A percentile compares a stretch with the other conserved stretches of the same genome.
These are phyloP conservation scores for Gaeumannomyces sp. DNA, from an alignment of 2,329 filamentous ascomycete species.

Conservation along the genomic window DNA sequence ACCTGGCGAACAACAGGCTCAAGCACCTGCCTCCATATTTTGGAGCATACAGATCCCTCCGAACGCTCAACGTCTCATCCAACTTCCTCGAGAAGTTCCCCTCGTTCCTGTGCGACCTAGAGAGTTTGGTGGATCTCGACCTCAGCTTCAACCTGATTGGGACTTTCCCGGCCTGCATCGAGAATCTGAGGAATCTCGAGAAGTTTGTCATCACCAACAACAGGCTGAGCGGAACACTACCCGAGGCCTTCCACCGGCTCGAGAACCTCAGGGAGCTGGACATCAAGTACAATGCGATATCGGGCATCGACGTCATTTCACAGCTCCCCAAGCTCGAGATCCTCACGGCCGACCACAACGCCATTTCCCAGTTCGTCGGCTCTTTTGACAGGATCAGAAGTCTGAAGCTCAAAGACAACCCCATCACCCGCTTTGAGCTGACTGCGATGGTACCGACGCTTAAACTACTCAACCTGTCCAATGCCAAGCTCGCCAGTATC, in stretches of 20 bases:
- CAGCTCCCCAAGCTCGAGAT: conserved; percentile 81
- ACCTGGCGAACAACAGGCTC: conserved; percentile 88
- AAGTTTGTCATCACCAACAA: conserved; percentile 96
- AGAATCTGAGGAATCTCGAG: conserved; percentile 72
- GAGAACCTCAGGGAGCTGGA: conserved; percentile 82
- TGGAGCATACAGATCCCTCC: conserved; percentile 67
- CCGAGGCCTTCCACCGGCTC: conserved; percentile 65
- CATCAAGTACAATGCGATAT: conserved; percentile 86
- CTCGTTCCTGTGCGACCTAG: conserved; percentile 73
- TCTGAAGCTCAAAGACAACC: conserved; percentile 88
- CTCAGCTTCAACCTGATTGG: conserved; percentile 93
- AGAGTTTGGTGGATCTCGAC: conserved; percentile 83
- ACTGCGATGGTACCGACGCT: conserved; percentile 70
- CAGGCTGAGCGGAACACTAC: conserved; percentile 68
- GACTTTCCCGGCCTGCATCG: conserved; percentile 69
- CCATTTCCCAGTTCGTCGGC: conserved; percentile 82
- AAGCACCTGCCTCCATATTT: conserved; percentile 76
- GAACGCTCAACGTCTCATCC: conserved; percentile 86
- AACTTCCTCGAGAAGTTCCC: conserved; percentile 87
- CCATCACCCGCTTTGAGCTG: conserved; percentile 89
- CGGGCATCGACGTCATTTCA: conserved; percentile 81
- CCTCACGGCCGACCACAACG: conserved; percentile 86
- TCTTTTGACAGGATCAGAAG: conserved; percentile 80
- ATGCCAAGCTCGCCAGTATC: conserved; percentile 83
- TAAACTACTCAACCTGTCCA: conserved; percentile 81